Base-by-base conservation (phyloP, 257 asterid genomes). In the Cinchona pubescens region DNA sequence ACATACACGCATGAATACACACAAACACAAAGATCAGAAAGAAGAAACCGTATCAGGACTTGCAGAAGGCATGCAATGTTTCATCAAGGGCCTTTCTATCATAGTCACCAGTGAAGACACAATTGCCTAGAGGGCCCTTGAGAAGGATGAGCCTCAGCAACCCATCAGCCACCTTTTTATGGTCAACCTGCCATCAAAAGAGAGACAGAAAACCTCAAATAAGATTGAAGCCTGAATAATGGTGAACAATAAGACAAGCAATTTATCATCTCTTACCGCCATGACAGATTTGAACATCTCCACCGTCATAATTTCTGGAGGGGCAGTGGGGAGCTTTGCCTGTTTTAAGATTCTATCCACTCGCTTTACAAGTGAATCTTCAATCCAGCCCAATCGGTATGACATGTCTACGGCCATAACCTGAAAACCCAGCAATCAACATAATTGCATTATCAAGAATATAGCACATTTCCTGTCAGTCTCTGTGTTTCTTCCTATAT, bases 321-420 rank as follows among this genome's bases (percentile, higher is more conserved):
- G 97, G 32, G 88, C 37, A n/a, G 88, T 91, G 14, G 99, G 99
- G 75, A 95, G 81, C 56, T 92, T 92, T 43, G 98, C 92, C 82
- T 76, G 86, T 76, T 87, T 63, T 75, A 95, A 79, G 79, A 95
- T 92, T 76, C 69, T 79, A n/a, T 68, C 75, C 74, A 88, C 97
- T 25, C 97, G 86, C 78, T 91, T 83, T 64, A 91, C 98, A 29
- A 95, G 67, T 61, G 97, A 79, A 59, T 91, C 96, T 18, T 92
- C 98, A 29, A 95, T 95, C 99, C 98, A 95, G 21, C 98, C 98
- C 51, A 95, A 96, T 46, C 97, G 89, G 83, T 79, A 73, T 7
- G 99, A 95, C 98, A 92, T 85, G 87, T 95, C 98, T 32, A 91
- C 98, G 29, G 98, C 97, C 99, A 95, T 92, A 59, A 90, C 96